Evolutionary conservation across 139 green algal genomes (phyloP), one percentile per base, ranked within the genome.

Genomic region (Haematococcus lacustris): DNA sequence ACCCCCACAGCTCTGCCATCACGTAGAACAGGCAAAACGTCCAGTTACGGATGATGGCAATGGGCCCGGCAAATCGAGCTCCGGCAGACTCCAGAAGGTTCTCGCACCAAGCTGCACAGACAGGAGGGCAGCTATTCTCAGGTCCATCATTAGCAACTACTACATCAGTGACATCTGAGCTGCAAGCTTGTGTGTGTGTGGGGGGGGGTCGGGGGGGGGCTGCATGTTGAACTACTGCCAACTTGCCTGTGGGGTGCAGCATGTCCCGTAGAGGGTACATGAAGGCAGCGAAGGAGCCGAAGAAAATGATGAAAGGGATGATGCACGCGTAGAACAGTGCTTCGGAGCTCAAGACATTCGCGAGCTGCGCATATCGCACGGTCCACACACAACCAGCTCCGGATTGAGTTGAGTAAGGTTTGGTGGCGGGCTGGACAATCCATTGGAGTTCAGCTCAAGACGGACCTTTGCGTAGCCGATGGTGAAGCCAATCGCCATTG

Each of bases 11-110:
- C 93, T 98, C 95, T n/a, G 95, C 92, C 93, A 98, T 97, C 51
- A 98, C 95, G 80, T 99, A 99, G 83, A 99, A 99, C 32, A 99
- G 85, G 85, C 93, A 98, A 87, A 94, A 98, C 50, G 91, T 96
- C 94, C 95, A 99, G 87, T 99, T 99, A 76, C 95, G 90, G 59
- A 99, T 76, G 76, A 99, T 98, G 82, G 95, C 91, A 77, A 99
- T 97, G 67, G 95, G 95, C 68, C 91, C 95, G 37, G 92, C 88
- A 34, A 96, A 97, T 51, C 94, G 86, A 33, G 77, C 80, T 21
- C 94, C 94, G 33, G 76, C 61, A 3, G 71, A 77, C 38, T 83
- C 80, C 67, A 98, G 88, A 73, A 98, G 83, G 13, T 90, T 71
- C 74, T 92, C 51, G 51, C 85, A 88, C 78, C 91, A 93, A 41